Base-by-base conservation (phyloP, 306 rosid species). In the Cicer cuneatum region DNA sequence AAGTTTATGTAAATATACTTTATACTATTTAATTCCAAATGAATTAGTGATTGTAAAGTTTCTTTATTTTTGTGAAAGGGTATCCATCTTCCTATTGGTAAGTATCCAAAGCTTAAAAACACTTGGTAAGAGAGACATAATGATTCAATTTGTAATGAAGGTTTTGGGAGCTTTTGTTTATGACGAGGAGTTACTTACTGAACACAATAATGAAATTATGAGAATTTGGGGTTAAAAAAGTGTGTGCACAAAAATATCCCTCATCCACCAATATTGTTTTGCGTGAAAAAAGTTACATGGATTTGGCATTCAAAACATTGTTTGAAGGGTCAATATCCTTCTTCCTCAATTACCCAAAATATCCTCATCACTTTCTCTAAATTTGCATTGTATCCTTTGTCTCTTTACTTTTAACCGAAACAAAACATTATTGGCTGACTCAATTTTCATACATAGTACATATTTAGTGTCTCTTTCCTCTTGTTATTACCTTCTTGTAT, bases 271-370 rank as follows among this genome's bases (percentile, higher is more conserved):
- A 24, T 24, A 82, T 90, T 21, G 88, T 84, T 90, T 88, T 87
- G 87, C 85, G 93, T 88, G 96, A 78, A 88, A 79, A 88, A 88
- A 90, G 12, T 77, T 78, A 76, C 33, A 86, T 80, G 74, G 76
- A 66, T 47, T 79, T 77, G 79, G 89, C 89, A 80, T 85, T 86
- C 90, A 87, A 90, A 78, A 86, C 79, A 71, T 73, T 42, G 82
- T 79, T 72, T 81, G 86, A 81, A 66, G 80, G 85, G 81, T 78
- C 81, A 52, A 66, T 73, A 71, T 82, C 80, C 10, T 63, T 49
- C 37, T 33, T 38, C 70, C 42, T n/a, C 61, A 49, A 37, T 76
- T 83, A 54, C 84, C 82, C 61, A 76, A 83, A 77, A 78, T 77
- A 83, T 42, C 85, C 89, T 49, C 63, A 19, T 12, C 63, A 71